Evolutionary conservation across 495 filamentous ascomycete species (phyloP), one percentile per base, ranked within the genome.

Genomic region (Aspergillus indologenus): DNA sequence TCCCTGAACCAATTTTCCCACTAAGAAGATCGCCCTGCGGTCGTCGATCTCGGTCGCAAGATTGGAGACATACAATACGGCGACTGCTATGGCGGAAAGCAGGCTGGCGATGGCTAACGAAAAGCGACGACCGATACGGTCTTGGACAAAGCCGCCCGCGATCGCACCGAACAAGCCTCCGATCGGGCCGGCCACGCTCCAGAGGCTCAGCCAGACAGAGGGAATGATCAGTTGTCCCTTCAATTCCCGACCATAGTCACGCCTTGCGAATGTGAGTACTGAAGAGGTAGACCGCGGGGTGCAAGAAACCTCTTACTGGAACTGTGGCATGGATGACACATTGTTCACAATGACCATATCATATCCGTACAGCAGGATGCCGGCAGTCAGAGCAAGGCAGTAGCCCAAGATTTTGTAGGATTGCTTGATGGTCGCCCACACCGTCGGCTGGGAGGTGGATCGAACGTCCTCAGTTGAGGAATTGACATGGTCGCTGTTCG

Each of bases 291-390:
- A 22, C 45, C 8, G 15, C 19, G 6, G 2, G 26, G 1, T 19
- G 40, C 15, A 26, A 14, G 23, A 1, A 40, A 26, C 4, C 22
- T 54, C 63, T 47, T 58, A 75, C 73, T 75, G 71, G 46, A 79
- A 78, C 19, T 65, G 63, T 29, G 74, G 74, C 71, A 81, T 76
- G 5, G 75, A 72, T n/a, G 77, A 72, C 4, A 77, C 71, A 46
- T 70, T 74, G 8, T 72, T 74, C 22, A 81, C 76, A 23, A 81
- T 75, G n/a, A 74, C 77, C n/a, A 74, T 61, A 42, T 81, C 78
- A 61, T 78, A 81, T 45, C 78, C 78, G 46, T 76, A 79, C 5
- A 79, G 68, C n/a, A 81, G 59, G 17, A 75, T 73, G 0, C 69
- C 71, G 0, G 68, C 68, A 14, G 69, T 67, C 21, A 73, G 46